Percentiles rank a stretch among this genome's conserved stretches.
Evolutionary conservation across 2,329 filamentous ascomycete genomes (phyloP).

Genomic region (Botrytis deweyae): DNA sequence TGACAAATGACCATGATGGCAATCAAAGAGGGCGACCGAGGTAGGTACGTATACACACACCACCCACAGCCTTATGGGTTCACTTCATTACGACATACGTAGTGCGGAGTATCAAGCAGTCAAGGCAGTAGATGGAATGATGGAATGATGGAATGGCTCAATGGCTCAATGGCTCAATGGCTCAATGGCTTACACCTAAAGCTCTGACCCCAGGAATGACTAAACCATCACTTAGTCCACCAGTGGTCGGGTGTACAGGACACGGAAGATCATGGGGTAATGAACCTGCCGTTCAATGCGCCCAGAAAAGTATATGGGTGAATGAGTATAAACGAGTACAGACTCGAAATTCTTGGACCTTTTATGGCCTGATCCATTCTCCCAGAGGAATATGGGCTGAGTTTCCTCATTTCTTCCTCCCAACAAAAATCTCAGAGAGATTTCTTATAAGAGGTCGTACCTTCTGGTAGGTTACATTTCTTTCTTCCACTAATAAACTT

Average conservation of each 20-base stretch:
- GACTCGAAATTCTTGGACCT: background rate
- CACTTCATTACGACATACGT: background rate
- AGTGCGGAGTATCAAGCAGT: background rate
- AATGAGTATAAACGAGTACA: background rate
- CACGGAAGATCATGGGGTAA: background rate
- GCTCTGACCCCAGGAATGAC: background rate
- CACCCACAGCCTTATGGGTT: background rate
- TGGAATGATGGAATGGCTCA: too few relatives aligned
- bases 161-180: too few relatives aligned
- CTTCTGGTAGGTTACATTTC: constrained; percentile 14
- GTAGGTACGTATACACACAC: background rate
- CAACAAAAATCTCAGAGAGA: background rate
- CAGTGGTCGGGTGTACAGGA: too few relatives aligned
- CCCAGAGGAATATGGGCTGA: background rate
- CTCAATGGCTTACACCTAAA: background rate
- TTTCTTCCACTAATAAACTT: background rate
- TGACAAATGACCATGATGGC: background rate
- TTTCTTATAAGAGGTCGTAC: background rate
- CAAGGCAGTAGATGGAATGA: background rate
- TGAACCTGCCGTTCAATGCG: background rate
- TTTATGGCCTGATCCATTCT: background rate
- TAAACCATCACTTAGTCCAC: background rate
- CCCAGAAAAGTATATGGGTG: background rate
- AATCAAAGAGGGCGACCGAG: background rate
- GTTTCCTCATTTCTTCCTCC: background rate